These are phyloP conservation scores for Miscanthus lutarioriparius DNA, from an alignment of 176 grass and related monocot species.

Conservation along the genomic window DNA sequence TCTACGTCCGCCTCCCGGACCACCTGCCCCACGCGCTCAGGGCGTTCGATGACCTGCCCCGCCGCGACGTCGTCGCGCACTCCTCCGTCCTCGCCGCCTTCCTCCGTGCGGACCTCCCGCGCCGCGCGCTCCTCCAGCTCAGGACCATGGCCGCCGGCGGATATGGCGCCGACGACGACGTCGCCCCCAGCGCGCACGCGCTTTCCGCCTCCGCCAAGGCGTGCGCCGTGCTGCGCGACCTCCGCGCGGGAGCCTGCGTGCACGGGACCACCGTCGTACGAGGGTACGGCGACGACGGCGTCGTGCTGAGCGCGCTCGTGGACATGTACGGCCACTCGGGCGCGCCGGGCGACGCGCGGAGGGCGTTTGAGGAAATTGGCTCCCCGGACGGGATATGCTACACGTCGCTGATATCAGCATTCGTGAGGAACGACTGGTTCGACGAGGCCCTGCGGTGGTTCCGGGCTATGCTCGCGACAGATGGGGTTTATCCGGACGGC, in stretches of 20 bases:
- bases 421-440: conserved; percentile 67
- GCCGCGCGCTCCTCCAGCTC: conserved; percentile 55
- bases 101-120: conserved; percentile 47
- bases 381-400: conserved; percentile 74
- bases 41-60: conserved; percentile 74
- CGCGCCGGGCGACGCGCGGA: conserved; percentile 42
- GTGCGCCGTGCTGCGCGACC: conserved; percentile 57
- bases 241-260: conserved; percentile 56
- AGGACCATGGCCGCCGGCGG: conserved; percentile 48
- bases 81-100: conserved; percentile 78
- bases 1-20: conserved; percentile 69
- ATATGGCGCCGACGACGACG: background rate
- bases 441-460: conserved; percentile 56
- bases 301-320: conserved; percentile 67
- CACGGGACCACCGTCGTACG: conserved; percentile 60
- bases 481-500: conserved; percentile 40
- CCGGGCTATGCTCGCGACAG: conserved; percentile 39
- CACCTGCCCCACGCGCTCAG: conserved; percentile 51
- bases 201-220: conserved; percentile 80
- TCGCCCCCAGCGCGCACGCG: conserved; percentile 68
- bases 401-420: conserved; percentile 77
- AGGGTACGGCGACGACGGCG: conserved; percentile 46
- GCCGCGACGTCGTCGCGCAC: conserved; percentile 73
- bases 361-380: conserved; percentile 69
- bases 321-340: conserved; percentile 69